phyloP scores from a whole-genome alignment of 78 protist genomes.

The Dictyostelium firmibasis region DNA sequence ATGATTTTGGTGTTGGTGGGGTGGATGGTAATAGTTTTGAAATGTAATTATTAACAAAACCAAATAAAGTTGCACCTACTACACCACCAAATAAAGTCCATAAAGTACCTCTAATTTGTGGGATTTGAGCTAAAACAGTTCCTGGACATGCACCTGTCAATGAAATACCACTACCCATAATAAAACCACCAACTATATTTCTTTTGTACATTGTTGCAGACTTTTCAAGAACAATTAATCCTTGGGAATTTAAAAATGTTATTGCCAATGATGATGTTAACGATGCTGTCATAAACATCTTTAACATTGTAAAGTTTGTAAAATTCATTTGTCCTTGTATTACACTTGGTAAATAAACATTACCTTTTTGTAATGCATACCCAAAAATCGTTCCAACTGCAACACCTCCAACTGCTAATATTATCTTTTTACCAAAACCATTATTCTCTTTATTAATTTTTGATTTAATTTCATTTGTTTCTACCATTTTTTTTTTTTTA shows the following conservation, averaged over 20 bases:
- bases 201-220: constrained; percentile 31
- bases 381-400: constrained; percentile 50
- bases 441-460: neutral
- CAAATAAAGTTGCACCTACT: constrained; percentile 26
- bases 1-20: neutral
- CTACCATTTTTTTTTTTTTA: neutral
- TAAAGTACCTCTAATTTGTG: neutral
- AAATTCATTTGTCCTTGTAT: constrained; percentile 70
- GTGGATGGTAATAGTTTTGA: neutral
- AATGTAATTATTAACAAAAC: neutral
- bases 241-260: neutral
- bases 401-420: constrained; percentile 4
- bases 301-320: constrained; percentile 62
- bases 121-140: constrained; percentile 72
- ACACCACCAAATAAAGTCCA: constrained; percentile 72
- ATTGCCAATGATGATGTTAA: constrained; percentile 41
- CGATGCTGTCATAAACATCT: constrained; percentile 74
- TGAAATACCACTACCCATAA: constrained; percentile 66
- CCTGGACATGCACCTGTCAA: constrained; percentile 80
- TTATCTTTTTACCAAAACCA: neutral
- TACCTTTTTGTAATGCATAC: constrained; percentile 40
- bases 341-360: constrained; percentile 44
- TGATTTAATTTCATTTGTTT: neutral
- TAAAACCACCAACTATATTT: constrained; percentile 65
- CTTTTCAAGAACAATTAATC: neutral